Evolutionary conservation across 768 basidiomycete species (phyloP), one percentile per base, ranked within the genome.

Genomic region (Fistulinella prunicolor): DNA sequence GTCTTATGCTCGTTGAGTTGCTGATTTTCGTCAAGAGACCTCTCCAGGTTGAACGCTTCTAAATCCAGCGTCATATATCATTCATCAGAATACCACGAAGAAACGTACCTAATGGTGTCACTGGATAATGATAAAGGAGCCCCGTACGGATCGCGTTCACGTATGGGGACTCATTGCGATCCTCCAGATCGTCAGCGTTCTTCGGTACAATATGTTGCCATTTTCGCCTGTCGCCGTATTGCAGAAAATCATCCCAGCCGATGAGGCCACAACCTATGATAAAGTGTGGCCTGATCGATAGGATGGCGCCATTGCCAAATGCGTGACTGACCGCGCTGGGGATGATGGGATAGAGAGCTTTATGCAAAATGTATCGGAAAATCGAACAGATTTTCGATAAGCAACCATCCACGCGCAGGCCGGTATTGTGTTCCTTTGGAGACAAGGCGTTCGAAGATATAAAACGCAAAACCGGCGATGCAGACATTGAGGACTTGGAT

Each of bases 381-480:
- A 49, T 82, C 79, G n/a, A 80, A 58, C 7, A 78, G 56, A 52
- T 81, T 82, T 24, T 81, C 81, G 36, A 82, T 63, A 6, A 82
- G 26, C 5, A 72, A 79, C 38, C 47, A 50, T 21, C 50, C 9
- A 16, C 6, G 6, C 12, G 9, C 32, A 34, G 32, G 32, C 8
- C 5, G 32, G 8, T 5, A 5, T 16, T 12, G 32, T 9, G 32
- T 34, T 9, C 14, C 5, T 34, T 12, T 34, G 4, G 12, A n/a
- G 13, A 12, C 32, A 16, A 34, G 32, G 5, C 32, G 14, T n/a
- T 12, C 16, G 13, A 16, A 5, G 13, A 34, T 5, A 12, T 34
- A 34, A 5, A 34, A 5, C 8, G 14, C 32, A 5, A 34, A 34
- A 12, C 32, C 16, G 16, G 14, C 8, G 13, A 34, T 9, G 32